phyloP scores from a whole-genome alignment of 1,284 basidiomycete species.

The Volvariella volvacea region DNA sequence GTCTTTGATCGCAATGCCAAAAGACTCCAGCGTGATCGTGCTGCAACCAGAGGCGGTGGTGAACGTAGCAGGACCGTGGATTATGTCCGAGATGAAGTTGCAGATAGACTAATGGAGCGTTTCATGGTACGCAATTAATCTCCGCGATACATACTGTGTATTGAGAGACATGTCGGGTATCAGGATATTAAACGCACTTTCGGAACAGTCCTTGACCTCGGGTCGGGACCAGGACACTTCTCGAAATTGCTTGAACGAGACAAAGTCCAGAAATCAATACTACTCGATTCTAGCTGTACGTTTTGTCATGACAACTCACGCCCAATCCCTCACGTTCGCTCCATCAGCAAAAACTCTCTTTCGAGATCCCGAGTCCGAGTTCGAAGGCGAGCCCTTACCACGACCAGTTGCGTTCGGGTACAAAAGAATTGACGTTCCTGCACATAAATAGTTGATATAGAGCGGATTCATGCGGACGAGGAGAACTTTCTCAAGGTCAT shows the following conservation, averaged over 20 bases:
- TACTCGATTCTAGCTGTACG: conserved; percentile 86
- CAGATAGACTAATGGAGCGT: conserved; percentile 86
- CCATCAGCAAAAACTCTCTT: conserved; percentile 53
- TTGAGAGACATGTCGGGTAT: not conserved
- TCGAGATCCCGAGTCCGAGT: conserved; percentile 69
- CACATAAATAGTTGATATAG: conserved; percentile 63
- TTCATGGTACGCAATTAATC: conserved; percentile 49
- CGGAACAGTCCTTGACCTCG: conserved; percentile 78
- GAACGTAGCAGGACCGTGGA: conserved; percentile 75
- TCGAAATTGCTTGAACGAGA: conserved; percentile 75
- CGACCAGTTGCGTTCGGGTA: too few species aligned
- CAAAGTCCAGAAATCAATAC: conserved; percentile 69
- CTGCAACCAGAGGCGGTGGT: conserved; percentile 53
- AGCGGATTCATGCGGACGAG: conserved; percentile 73
- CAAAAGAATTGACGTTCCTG: conserved; percentile 3
- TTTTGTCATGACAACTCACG: not conserved
- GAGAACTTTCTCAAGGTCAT: conserved; percentile 65
- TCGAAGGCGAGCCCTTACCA: conserved; percentile 68
- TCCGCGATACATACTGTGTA: not conserved
- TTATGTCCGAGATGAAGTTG: conserved; percentile 88
- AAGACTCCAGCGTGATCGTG: conserved; percentile 72
- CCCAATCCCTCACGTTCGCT: not conserved
- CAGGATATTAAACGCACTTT: conserved; percentile 92
- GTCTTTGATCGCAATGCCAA: conserved; percentile 92
- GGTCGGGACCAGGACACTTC: conserved; percentile 93